Evolutionary conservation across 2,329 filamentous ascomycete species (phyloP), one percentile per base, ranked within the genome.

Genomic region (Hymenotorrendiella dingleyae): DNA sequence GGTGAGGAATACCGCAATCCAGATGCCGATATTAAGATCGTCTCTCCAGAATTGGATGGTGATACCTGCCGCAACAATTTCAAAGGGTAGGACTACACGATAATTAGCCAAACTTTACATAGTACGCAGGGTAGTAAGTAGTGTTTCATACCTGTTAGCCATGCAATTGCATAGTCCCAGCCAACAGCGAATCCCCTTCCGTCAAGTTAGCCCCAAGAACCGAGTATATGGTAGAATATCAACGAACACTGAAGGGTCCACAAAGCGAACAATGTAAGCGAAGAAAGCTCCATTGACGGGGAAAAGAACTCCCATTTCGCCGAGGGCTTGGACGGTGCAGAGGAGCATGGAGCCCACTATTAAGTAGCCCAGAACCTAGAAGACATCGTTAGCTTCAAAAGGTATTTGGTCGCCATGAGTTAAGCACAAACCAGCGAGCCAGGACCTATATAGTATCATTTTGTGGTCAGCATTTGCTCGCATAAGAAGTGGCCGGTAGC

Each of bases 201-300:
- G 12, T 30, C 5, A 20, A 24, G 16, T 49, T 50, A 47, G 28
- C 12, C 11, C 16, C 10, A 4, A 10, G 12, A 11, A 17, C 6
- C n/a, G n/a, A 19, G 11, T 12, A 21, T 11, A 12, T 19, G 3
- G 12, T 27, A 7, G 3, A 7, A 20, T 17, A 6, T 20, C 4
- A 4, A 69, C 71, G 72, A 74, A 14, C 50, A 47, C 32, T 6
- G 76, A 70, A 20, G 78, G 78, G 51, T 80, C 78, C 46, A 81
- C 64, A 51, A 82, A 82, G 37, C 76, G 73, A 39, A 73, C 69
- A 33, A 74, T 68, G 52, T 81, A 80, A n/a, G 71, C 73, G 58
- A 73, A 78, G 62, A 82, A 80, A 48, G 74, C 76, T 34, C 78
- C 78, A 46, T 77, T 77, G 45, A 81, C 70, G 0, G 78, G 78